A percentile compares a stretch with the other conserved stretches of the same genome.
Conservation (phyloP, 768 basidiomycete species). For the Rhizopogon salebrosus region DNA sequence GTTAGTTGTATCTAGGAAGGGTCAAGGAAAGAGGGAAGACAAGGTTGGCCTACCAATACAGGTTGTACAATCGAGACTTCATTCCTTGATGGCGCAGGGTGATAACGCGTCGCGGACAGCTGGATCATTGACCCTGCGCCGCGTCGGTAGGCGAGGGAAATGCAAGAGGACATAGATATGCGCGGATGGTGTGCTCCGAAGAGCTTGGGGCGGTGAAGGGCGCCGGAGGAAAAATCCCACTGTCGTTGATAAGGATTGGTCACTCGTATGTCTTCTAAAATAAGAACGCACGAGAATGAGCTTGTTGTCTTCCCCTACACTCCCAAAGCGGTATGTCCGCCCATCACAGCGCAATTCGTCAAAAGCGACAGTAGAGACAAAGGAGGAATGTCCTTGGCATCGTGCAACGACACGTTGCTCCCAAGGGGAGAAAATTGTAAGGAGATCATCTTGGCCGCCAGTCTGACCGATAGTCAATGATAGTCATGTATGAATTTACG, state of each 20-base stretch:
- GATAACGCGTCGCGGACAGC: slow-evolving; percentile 58
- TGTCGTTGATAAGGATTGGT: slow-evolving; percentile 23
- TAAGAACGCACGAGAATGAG: slow-evolving; percentile 65
- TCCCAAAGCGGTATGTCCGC: slow-evolving; percentile 89
- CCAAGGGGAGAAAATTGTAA: slow-evolving; percentile 92
- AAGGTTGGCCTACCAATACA: slow-evolving; percentile 56
- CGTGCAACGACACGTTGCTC: slow-evolving; percentile 92
- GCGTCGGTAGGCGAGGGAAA: slow-evolving; percentile 67
- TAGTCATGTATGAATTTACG: not conserved
- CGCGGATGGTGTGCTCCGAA: slow-evolving; percentile 69
- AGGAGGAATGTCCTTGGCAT: slow-evolving; percentile 96
- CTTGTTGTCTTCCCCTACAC: slow-evolving; percentile 96
- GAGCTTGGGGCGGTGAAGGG: slow-evolving; percentile 82
- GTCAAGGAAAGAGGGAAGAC: not conserved
- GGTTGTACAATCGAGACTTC: slow-evolving; percentile 90
- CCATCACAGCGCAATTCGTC: slow-evolving; percentile 87
- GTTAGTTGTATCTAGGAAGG: not conserved
- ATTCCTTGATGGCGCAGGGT: slow-evolving; percentile 85
- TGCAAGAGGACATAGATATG: slow-evolving; percentile 70
- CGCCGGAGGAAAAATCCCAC: slow-evolving; percentile 95
- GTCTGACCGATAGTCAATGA: slow-evolving; percentile 43
- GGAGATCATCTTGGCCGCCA: slow-evolving; percentile 94
- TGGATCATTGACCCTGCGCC: slow-evolving; percentile 52
- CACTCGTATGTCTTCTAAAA: not conserved
- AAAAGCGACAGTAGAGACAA: slow-evolving; percentile 85